Evolutionary conservation across 371 early-diverging fungal species (phyloP).

Genomic region (Fennellomyces sp.): DNA sequence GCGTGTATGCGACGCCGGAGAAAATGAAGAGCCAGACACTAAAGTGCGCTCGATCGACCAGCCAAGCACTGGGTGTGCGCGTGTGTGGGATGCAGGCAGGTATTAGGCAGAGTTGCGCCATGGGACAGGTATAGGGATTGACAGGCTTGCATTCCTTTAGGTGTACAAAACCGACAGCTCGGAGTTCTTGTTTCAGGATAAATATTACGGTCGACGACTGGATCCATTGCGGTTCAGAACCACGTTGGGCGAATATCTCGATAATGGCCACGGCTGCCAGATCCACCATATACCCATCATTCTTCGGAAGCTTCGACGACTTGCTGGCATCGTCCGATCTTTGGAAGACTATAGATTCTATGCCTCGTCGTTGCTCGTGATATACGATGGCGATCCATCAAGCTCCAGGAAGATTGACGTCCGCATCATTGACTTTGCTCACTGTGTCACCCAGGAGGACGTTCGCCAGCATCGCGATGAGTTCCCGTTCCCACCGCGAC

Average conservation of each 20-base stretch:
- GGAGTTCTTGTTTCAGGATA: constrained; percentile 83
- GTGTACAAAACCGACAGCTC: constrained; percentile 77
- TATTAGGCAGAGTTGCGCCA: no score
- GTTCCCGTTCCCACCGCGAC: constrained; percentile 68
- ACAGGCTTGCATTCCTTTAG: constrained; percentile 25
- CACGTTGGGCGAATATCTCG: constrained; percentile 81
- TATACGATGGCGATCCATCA: constrained; percentile 42
- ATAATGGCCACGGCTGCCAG: constrained; percentile 76
- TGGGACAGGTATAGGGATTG: no score
- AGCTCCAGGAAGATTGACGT: constrained; percentile 64
- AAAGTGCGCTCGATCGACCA: constrained; percentile 92
- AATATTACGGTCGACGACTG: constrained; percentile 92
- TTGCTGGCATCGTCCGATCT: constrained; percentile 72
- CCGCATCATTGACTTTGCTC: constrained; percentile 94
- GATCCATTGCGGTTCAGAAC: constrained; percentile 75
- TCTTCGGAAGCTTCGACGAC: constrained; percentile 68
- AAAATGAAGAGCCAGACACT: constrained; percentile 86
- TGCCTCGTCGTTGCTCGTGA: constrained; percentile 78
- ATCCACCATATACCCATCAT: constrained; percentile 83
- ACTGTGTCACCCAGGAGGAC: constrained; percentile 60
- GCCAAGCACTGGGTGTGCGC: constrained; percentile 87
- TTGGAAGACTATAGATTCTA: constrained; percentile 89
- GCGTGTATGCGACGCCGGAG: constrained; percentile 81
- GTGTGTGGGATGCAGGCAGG: constrained; percentile 96
- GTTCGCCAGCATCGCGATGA: constrained; percentile 24